Evolutionary conservation across 1,284 basidiomycete genomes (phyloP).

Genomic region (Apiotrichum sp.): DNA sequence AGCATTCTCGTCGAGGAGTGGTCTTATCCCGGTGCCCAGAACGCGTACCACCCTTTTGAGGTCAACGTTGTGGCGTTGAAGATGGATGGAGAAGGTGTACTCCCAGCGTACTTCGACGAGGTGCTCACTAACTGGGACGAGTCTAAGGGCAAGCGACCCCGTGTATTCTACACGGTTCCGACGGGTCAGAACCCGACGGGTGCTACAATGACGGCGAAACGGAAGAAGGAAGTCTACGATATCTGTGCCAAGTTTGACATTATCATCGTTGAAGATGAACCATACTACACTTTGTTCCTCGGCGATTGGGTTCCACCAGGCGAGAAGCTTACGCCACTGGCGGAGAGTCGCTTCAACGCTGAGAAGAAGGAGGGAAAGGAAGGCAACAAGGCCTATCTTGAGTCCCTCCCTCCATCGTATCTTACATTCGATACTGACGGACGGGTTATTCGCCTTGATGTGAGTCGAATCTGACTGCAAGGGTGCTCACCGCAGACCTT

Average conservation of each 20-base stretch:
- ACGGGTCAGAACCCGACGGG: slow-evolving; percentile 67
- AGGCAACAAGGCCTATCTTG: slow-evolving; percentile 41
- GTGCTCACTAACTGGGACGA: slow-evolving; percentile 65
- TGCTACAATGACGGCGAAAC: slow-evolving; percentile 57
- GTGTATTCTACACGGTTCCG: slow-evolving; percentile 57
- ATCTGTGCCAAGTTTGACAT: slow-evolving; percentile 71
- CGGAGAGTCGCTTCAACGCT: slow-evolving; percentile 33
- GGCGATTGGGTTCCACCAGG: slow-evolving; percentile 8
- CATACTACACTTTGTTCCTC: slow-evolving; percentile 63
- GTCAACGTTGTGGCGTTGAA: slow-evolving; percentile 48
- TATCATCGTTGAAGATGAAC: slow-evolving; percentile 72
- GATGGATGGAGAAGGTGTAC: slow-evolving; percentile 69
- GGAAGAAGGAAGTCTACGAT: slow-evolving; percentile 73
- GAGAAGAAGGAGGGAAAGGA: slow-evolving; percentile 40
- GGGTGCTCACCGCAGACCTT: slow-evolving; percentile 51
- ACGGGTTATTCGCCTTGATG: slow-evolving; percentile 48
- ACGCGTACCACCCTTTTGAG: slow-evolving; percentile 39
- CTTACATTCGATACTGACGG: slow-evolving; percentile 52
- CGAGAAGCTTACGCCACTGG: slow-evolving; percentile 32
- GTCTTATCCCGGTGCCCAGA: slow-evolving; percentile 49
- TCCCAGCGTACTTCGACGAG: slow-evolving; percentile 57
- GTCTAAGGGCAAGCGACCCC: slow-evolving; percentile 50
- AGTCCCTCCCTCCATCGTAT: slow-evolving; percentile 59
- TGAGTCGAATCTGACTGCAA: slow-evolving; percentile 15
- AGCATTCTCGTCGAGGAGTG: slow-evolving; percentile 59